These are phyloP conservation scores for Sclerotinia subarctica DNA, from an alignment of 2,329 filamentous ascomycete species.

Conservation along the genomic window DNA sequence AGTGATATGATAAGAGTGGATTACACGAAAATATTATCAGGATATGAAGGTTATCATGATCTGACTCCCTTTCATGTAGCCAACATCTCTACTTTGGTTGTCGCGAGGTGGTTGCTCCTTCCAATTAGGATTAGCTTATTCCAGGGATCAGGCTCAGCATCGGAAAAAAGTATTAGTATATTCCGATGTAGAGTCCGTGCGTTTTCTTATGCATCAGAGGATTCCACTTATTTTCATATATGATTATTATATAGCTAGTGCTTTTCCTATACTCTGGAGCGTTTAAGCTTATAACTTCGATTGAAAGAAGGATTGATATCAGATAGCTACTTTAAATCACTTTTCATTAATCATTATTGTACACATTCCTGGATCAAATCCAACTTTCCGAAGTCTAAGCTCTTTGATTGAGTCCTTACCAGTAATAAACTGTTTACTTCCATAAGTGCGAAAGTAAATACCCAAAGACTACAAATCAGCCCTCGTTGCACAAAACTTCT, in stretches of 20 bases:
- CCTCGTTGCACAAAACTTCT: background rate
- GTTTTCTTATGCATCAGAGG: background rate
- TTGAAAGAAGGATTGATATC: background rate
- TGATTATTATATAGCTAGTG: background rate
- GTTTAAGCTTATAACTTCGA: background rate
- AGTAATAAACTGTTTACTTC: background rate
- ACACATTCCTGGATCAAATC: background rate
- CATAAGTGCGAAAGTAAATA: background rate
- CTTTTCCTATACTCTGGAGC: background rate
- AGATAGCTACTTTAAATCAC: background rate
- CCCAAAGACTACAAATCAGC: background rate
- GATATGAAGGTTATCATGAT: background rate
- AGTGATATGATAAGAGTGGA: background rate
- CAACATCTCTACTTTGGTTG: conserved; percentile 18
- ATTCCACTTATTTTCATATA: no score
- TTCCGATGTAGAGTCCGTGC: background rate
- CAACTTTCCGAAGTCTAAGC: no score
- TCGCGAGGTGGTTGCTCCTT: conserved; percentile 21
- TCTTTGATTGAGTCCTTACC: background rate
- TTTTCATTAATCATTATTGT: background rate
- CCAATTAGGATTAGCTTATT: conserved; percentile 10
- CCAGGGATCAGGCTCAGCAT: background rate
- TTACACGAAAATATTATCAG: conserved; percentile 11
- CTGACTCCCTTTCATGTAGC: background rate
- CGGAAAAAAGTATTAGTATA: conserved; percentile 8